A percentile compares a stretch with the other conserved stretches of the same genome.
Conservation (phyloP, 352 stramenopile genomes). For the Phytophthora ohioensis region DNA sequence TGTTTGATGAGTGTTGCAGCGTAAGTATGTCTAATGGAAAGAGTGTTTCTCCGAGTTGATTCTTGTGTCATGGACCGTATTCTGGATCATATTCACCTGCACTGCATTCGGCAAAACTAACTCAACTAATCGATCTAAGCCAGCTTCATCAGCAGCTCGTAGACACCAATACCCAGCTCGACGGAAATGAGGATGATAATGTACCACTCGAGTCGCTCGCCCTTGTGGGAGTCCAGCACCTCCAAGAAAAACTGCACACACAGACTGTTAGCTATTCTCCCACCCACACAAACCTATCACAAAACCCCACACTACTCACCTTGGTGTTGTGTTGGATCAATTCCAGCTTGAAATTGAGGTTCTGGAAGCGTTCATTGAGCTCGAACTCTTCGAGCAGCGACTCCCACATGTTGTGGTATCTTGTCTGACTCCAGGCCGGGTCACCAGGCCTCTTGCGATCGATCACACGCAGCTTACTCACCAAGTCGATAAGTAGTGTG, state of each 20-base stretch:
- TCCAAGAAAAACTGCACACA: conserved; percentile 95
- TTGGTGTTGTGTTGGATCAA: conserved; percentile 98
- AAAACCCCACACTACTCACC: conserved; percentile 43
- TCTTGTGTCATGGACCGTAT: background rate
- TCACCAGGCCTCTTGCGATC: conserved; percentile 93
- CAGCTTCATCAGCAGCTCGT: conserved; percentile 83
- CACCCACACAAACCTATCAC: conserved; percentile 1
- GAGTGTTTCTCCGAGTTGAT: conserved; percentile 13
- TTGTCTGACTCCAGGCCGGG: conserved; percentile 94
- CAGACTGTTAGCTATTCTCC: conserved; percentile 11
- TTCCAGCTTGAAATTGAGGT: conserved; percentile 98
- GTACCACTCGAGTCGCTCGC: conserved; percentile 96
- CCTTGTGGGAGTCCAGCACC: conserved; percentile 96
- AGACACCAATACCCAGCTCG: conserved; percentile 93
- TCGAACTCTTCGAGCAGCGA: conserved; percentile 93
- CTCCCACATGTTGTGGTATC: conserved; percentile 95
- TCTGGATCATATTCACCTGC: conserved; percentile 2
- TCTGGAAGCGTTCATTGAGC: conserved; percentile 95
- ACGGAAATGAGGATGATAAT: conserved; percentile 98
- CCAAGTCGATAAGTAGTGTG: conserved; percentile 96
- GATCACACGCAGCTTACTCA: conserved; percentile 96
- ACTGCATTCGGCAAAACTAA: conserved; percentile 7
- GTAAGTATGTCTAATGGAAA: conserved; percentile 17
- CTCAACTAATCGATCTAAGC: conserved; percentile 40
- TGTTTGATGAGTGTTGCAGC: conserved; percentile 4